phyloP scores from a whole-genome alignment of 1,284 basidiomycete genomes.

The Athelia psychrophila region DNA sequence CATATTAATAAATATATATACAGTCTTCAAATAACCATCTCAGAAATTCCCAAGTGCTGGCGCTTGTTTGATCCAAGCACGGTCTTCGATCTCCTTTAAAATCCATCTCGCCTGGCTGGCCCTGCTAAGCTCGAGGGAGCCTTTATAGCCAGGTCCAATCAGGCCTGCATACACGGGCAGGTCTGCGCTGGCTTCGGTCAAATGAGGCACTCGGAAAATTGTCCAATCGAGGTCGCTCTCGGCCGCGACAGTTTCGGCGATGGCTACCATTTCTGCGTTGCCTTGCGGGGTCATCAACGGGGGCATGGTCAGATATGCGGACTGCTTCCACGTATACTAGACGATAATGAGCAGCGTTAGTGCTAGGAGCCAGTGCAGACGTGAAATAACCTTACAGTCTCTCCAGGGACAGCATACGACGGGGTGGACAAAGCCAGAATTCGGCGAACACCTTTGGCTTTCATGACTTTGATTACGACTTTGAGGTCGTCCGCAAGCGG shows the following conservation, averaged over 20 bases:
- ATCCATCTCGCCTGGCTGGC: background rate
- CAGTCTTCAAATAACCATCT: background rate
- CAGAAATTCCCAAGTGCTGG: background rate
- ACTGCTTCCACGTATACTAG: background rate
- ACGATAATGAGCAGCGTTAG: background rate
- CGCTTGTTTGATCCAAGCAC: background rate
- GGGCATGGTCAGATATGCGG: background rate
- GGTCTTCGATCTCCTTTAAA: background rate
- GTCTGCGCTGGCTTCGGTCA: background rate
- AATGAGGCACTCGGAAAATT: background rate
- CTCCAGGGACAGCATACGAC: background rate
- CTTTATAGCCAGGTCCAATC: background rate
- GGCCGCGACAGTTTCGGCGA: background rate
- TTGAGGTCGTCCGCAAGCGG: background rate
- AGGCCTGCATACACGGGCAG: background rate
- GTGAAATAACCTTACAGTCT: background rate
- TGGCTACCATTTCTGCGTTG: background rate
- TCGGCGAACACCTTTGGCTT: background rate
- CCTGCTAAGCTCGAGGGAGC: background rate
- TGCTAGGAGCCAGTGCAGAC: background rate
- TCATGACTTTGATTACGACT: background rate
- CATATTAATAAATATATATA: too few relatives aligned
- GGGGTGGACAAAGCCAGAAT: background rate
- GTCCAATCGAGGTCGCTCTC: slow-evolving; percentile 1
- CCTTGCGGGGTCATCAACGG: background rate